Base-by-base conservation (phyloP, 768 basidiomycete genomes). In the Grammothele lineata region DNA sequence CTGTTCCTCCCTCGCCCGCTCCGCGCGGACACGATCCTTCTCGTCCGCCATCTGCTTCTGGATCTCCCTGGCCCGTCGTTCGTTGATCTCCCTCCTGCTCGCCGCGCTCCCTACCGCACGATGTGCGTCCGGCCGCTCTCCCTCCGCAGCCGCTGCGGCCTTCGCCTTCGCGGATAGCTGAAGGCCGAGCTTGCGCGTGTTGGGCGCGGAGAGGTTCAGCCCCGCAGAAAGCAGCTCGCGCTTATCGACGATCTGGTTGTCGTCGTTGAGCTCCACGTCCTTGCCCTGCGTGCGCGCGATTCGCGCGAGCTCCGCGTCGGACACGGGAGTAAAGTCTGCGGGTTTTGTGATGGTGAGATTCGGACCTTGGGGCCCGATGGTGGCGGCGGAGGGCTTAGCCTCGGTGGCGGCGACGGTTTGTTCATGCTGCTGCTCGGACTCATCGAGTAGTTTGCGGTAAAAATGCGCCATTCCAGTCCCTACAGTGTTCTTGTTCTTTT, bases 181-280 rank as follows among this genome's bases (percentile, higher is more conserved):
- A 39, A 73, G 60, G 14, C 82, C 82, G n/a, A 87, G 70, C 42
- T 74, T 73, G 47, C 91, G 76, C 5, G 88, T 91, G 61, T 91
- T 87, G 30, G 86, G 81, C 50, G 87, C 78, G 26, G 89, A 82
- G 37, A 98, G 75, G 62, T 99, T 99, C 46, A 99, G 70, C 2
- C 96, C 96, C 4, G 95, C 94, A 18, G 85, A 80, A 37, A 98
- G 73, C 7, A 99, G 71, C 43, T 94, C 90, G 46, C 94, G 84
- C 61, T 94, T 93, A 70, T 99, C 96, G 39, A 99, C 86, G 37
- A 98, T 93, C 63, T 94, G 90, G 57, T 93, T 94, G 57, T 97
- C 94, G 64, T 98, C 95, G 64, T 98, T 98, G 26, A 97, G 70
- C 65, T 97, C 95, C 26, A 99, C 84, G 10, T 82, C 75, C 63